Percentiles rank a stretch among this genome's conserved stretches.
Conservation (phyloP, 163 green algal genomes). For the Chloromonas sp. region DNA sequence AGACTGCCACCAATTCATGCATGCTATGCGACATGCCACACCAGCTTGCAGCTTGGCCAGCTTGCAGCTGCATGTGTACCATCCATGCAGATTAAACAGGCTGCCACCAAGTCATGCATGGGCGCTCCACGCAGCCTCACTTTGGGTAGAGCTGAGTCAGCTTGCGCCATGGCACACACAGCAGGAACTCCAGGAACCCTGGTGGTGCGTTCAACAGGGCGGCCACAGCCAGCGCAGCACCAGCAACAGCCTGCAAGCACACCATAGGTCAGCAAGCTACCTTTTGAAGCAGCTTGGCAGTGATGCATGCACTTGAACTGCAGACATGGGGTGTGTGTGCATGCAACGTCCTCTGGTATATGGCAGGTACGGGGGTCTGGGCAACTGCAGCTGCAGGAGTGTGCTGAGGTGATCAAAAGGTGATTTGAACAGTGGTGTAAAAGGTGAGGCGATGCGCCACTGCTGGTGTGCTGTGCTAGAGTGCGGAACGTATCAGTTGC, state of each 20-base stretch:
- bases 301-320: constrained; percentile 3
- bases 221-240: constrained; percentile 49
- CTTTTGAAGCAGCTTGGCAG: background rate
- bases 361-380: too few species aligned
- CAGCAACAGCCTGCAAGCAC: constrained; percentile 47
- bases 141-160: constrained; percentile 42
- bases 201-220: constrained; percentile 63
- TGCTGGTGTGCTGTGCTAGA: too few species aligned
- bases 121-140: background rate
- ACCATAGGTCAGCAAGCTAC: background rate
- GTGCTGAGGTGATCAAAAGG: too few species aligned
- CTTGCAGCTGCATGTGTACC: too few species aligned
- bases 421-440: too few species aligned
- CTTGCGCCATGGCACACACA: constrained; percentile 69
- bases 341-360: too few species aligned
- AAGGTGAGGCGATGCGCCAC: too few species aligned
- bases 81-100: background rate
- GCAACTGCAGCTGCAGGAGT: too few species aligned
- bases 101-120: background rate
- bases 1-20: background rate
- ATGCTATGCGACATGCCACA: background rate
- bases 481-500: too few species aligned
- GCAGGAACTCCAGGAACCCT: constrained; percentile 74
- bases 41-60: too few species aligned
- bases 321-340: background rate